Evolutionary conservation across 306 rosid species (phyloP).

Genomic region (Vicia sativa): DNA sequence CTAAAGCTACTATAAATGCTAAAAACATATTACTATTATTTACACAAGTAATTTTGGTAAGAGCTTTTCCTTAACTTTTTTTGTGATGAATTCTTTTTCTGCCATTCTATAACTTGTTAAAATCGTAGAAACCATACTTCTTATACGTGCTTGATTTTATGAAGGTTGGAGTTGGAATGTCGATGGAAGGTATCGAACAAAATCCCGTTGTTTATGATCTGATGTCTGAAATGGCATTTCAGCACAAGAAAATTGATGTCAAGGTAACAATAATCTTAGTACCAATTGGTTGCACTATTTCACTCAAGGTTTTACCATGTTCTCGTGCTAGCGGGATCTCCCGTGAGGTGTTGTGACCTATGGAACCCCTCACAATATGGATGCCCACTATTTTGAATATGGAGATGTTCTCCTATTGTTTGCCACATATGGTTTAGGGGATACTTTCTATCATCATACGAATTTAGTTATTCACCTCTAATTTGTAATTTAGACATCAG

Average conservation of each 20-base stretch:
- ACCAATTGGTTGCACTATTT: conserved; percentile 27
- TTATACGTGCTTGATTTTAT: conserved; percentile 39
- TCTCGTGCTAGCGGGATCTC: conserved; percentile 7
- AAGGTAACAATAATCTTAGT: conserved; percentile 55
- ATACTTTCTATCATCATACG: conserved; percentile 1
- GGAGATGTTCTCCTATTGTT: conserved; percentile 15
- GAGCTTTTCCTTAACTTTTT: conserved; percentile 4
- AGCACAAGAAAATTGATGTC: conserved; percentile 61
- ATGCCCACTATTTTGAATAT: conserved; percentile 18
- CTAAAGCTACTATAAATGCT: neutral
- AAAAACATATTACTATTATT: conserved; percentile 8
- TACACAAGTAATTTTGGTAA: conserved; percentile 15
- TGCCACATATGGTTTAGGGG: conserved; percentile 13
- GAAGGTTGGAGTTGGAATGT: conserved; percentile 94
- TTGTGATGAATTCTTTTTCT: neutral
- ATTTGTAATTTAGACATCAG: conserved; percentile 9
- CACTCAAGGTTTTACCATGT: conserved; percentile 17
- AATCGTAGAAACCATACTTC: conserved; percentile 7
- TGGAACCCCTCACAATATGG: conserved; percentile 24
- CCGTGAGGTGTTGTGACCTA: neutral
- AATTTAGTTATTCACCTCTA: conserved; percentile 29
- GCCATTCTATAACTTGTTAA: conserved; percentile 8
- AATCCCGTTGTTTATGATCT: conserved; percentile 86
- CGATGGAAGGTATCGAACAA: conserved; percentile 96
- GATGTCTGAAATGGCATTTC: conserved; percentile 95